Evolutionary conservation across 106 monocot species (phyloP).

Genomic region (Posidonia australis): DNA sequence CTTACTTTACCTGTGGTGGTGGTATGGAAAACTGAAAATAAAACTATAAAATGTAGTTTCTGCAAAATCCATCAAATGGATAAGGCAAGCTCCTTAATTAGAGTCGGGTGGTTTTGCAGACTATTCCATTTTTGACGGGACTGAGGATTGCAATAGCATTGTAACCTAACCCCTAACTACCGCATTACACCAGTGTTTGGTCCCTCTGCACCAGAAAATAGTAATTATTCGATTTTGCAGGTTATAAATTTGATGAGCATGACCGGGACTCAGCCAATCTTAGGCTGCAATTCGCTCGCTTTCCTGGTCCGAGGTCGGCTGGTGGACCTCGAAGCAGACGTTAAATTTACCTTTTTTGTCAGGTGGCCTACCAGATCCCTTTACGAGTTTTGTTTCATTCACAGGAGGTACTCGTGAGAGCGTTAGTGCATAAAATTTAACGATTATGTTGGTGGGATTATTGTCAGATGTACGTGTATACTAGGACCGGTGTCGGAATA

Average conservation of each 20-base stretch:
- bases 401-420: too few relatives aligned
- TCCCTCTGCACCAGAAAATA: slow-evolving; percentile 1
- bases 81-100: not conserved
- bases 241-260: slow-evolving; percentile 27
- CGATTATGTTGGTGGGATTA: too few relatives aligned
- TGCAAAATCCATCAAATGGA: not conserved
- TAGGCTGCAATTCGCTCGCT: slow-evolving; percentile 29
- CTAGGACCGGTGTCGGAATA: too few relatives aligned
- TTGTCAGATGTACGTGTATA: too few relatives aligned
- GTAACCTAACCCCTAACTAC: too few relatives aligned
- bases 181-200: not conserved
- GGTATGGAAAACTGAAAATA: not conserved
- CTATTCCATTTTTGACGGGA: not conserved
- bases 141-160: too few relatives aligned
- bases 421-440: too few relatives aligned
- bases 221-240: slow-evolving; percentile 27
- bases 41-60: too few relatives aligned
- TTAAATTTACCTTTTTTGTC: slow-evolving; percentile 4
- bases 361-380: too few relatives aligned
- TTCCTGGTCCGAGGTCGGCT: slow-evolving; percentile 29
- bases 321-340: slow-evolving; percentile 24
- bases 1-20: not conserved
- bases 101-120: not conserved
- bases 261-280: slow-evolving; percentile 23
- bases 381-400: too few relatives aligned